These are phyloP conservation scores for Hemileccinum rubropunctum DNA, from an alignment of 768 basidiomycete genomes.

Conservation along the genomic window DNA sequence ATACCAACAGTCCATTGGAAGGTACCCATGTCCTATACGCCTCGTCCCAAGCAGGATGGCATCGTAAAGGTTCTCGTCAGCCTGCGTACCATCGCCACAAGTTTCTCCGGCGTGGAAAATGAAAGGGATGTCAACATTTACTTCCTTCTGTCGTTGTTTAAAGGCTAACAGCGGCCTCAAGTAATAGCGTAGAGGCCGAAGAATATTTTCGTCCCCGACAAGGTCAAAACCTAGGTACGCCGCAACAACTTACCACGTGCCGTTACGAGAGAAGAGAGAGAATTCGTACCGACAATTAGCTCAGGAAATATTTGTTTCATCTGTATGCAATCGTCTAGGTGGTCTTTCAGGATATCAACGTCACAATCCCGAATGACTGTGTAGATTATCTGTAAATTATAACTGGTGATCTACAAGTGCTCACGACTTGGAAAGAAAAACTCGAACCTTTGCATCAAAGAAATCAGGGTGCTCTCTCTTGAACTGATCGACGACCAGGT, in stretches of 20 bases:
- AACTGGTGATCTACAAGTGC: background rate
- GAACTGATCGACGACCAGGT: conserved; percentile 49
- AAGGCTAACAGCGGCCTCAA: conserved; percentile 59
- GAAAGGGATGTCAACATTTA: conserved; percentile 62
- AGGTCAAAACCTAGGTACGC: conserved; percentile 65
- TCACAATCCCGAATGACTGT: conserved; percentile 55
- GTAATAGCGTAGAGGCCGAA: conserved; percentile 61
- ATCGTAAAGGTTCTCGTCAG: conserved; percentile 75
- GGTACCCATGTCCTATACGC: conserved; percentile 78
- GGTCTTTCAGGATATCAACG: conserved; percentile 57
- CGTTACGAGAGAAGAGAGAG: background rate
- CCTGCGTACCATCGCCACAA: conserved; percentile 66
- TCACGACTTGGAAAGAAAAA: background rate
- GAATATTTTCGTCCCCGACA: conserved; percentile 69
- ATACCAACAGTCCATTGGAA: background rate
- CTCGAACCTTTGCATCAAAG: conserved; percentile 57
- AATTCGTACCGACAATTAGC: conserved; percentile 57
- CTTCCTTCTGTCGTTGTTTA: conserved; percentile 51
- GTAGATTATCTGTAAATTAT: conserved; percentile 61
- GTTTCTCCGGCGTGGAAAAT: conserved; percentile 80
- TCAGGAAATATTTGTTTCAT: conserved; percentile 75
- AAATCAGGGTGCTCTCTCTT: conserved; percentile 60
- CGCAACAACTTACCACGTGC: background rate
- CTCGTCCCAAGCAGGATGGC: conserved; percentile 76
- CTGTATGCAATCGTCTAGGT: conserved; percentile 69